phyloP scores from a whole-genome alignment of 495 filamentous ascomycete species.

The Sporormia fimetaria region DNA sequence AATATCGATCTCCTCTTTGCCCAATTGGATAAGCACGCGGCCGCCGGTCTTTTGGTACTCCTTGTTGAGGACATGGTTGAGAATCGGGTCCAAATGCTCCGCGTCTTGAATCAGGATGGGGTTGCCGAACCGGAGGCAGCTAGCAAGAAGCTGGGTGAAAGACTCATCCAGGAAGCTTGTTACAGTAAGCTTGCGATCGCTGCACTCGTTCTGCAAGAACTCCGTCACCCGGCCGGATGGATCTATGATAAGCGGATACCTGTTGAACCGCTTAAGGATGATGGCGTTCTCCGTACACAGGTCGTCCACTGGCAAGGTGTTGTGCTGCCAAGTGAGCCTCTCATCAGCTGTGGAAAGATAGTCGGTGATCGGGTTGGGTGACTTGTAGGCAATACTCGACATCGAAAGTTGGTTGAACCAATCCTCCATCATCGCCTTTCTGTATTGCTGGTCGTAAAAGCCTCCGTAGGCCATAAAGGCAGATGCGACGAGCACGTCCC shows the following conservation, averaged over 20 bases:
- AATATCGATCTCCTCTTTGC: constrained; percentile 98
- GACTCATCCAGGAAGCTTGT: constrained; percentile 97
- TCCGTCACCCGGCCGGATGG: constrained; percentile 89
- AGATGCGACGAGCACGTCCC: constrained; percentile 86
- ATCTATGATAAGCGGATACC: constrained; percentile 96
- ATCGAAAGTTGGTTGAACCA: constrained; percentile 86
- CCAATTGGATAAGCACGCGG: constrained; percentile 93
- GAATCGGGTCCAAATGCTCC: constrained; percentile 88
- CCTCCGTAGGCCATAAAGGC: constrained; percentile 97
- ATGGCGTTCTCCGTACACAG: constrained; percentile 98
- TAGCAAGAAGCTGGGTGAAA: constrained; percentile 95
- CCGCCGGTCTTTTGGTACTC: constrained; percentile 99
- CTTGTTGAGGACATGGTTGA: constrained; percentile 98
- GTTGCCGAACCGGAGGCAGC: constrained; percentile 92
- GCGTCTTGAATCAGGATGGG: constrained; percentile 98
- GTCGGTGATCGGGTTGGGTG: constrained; percentile 87
- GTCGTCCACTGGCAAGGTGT: constrained; percentile 95
- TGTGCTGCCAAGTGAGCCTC: constrained; percentile 83
- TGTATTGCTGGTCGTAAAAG: constrained; percentile 95
- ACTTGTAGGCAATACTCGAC: constrained; percentile 84
- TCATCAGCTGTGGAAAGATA: constrained; percentile 96
- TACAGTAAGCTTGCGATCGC: constrained; percentile 84
- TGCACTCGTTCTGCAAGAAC: constrained; percentile 87
- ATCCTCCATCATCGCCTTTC: constrained; percentile 93
- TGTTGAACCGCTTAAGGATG: constrained; percentile 91